These are phyloP conservation scores for Nannochloris sp. DNA, from an alignment of 139 green algal genomes.

Conservation along the genomic window DNA sequence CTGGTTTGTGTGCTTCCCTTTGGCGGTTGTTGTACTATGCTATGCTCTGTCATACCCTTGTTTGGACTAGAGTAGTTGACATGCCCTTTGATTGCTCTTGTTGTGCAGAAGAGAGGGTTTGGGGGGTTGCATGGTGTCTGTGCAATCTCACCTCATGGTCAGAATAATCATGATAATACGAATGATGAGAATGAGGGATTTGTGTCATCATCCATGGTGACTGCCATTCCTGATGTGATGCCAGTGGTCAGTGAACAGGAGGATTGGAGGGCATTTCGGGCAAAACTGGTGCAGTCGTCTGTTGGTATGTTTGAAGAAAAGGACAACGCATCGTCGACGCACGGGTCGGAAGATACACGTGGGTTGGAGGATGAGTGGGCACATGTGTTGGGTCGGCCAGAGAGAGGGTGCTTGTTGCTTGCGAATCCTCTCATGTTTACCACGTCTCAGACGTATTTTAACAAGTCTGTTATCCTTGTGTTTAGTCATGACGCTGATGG, in stretches of 20 bases:
- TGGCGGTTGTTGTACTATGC: no score
- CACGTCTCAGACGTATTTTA: slow-evolving; percentile 65
- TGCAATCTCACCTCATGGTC: no score
- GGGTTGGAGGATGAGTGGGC: slow-evolving; percentile 45
- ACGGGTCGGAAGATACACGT: not conserved
- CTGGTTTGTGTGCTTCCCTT: no score
- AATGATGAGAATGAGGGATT: no score
- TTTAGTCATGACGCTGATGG: slow-evolving; percentile 49
- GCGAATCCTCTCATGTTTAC: slow-evolving; percentile 61
- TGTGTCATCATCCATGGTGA: not conserved
- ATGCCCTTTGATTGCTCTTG: no score
- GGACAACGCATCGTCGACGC: not conserved
- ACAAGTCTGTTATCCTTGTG: slow-evolving; percentile 62
- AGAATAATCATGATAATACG: no score
- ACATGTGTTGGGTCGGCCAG: slow-evolving; percentile 54
- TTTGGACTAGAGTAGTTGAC: no score
- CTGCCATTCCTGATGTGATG: slow-evolving; percentile 22
- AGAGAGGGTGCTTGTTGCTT: slow-evolving; percentile 72
- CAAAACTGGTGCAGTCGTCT: slow-evolving; percentile 20
- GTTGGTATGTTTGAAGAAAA: not conserved
- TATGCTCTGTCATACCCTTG: no score
- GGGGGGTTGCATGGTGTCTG: no score
- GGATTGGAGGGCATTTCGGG: slow-evolving; percentile 39
- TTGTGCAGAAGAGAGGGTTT: no score
- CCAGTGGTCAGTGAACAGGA: slow-evolving; percentile 16